Base-by-base conservation (phyloP, 2,329 filamentous ascomycete genomes). In the Hymenoscyphus scutula region DNA sequence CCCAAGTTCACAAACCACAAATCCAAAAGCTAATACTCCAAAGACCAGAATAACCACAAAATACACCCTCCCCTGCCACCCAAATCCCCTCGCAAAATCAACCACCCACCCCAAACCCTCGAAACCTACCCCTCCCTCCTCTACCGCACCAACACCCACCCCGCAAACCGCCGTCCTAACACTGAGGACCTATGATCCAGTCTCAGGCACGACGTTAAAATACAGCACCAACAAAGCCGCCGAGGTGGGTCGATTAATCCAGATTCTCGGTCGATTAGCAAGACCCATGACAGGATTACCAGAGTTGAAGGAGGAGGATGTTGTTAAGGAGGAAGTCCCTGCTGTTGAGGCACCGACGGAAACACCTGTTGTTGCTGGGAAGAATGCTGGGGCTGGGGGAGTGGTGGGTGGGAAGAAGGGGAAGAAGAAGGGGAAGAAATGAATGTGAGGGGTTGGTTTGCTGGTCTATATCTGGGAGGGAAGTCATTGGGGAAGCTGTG, bases 1-100 rank as follows among this genome's bases (percentile, higher is more conserved):
- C 41, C 41, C 15, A n/a, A n/a, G n/a, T n/a, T n/a, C n/a, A n/a
- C 3, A 41, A 17, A n/a, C 37, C 13, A 41, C 6, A 37, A 37
- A 7, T 23, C 2, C 15, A 38, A 37, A 65, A 62, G 55, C 64
- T 58, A 61, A 63, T 64, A 58, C 27, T 61, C 30, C 53, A 25
- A 72, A 97, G 93, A 93, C 94, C 56, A 86, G 88, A 73, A 91
- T 98, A 79, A 96, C 92, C 69, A 97, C 93, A 67, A 92, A 90
- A 82, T 99, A 98, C 85, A 89, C 86, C 74, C 87, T 94, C 75
- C 79, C 81, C 37, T 79, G 81, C 56, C 72, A 56, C 68, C 71
- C 53, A 74, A 75, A 64, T 5, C 65, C 66, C 34, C 63, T 64
- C 38, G 41, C 64, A 37, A 64, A 56, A 51, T 60, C 68, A 62